phyloP scores from a whole-genome alignment of 2,329 filamentous ascomycete species.

The Gyromitra esculenta region DNA sequence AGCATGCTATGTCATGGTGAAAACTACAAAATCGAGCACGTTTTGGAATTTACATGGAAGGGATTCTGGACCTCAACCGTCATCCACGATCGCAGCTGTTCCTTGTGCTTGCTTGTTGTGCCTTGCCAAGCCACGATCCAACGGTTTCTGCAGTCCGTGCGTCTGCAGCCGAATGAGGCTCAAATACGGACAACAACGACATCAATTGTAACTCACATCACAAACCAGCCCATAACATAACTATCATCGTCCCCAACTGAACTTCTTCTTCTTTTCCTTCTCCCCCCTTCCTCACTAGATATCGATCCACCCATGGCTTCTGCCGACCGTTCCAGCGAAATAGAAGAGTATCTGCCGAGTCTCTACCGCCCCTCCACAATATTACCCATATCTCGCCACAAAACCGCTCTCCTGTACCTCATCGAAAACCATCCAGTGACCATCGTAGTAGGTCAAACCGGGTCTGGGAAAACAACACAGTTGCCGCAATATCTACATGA shows the following conservation, averaged over 20 bases:
- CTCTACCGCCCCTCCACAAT: slow-evolving; percentile 85
- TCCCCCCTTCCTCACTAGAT: background rate
- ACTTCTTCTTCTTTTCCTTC: slow-evolving; percentile 1
- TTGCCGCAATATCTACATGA: slow-evolving; percentile 90
- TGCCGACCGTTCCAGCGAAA: slow-evolving; percentile 52
- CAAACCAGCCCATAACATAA: slow-evolving; percentile 26
- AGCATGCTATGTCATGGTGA: slow-evolving; percentile 29
- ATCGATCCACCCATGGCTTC: slow-evolving; percentile 46
- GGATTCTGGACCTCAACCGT: background rate
- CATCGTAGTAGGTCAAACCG: slow-evolving; percentile 91
- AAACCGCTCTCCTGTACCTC: slow-evolving; percentile 80
- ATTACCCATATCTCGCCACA: slow-evolving; percentile 86
- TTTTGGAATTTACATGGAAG: slow-evolving; percentile 37
- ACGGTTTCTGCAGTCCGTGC: slow-evolving; percentile 41
- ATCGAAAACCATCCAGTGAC: slow-evolving; percentile 86
- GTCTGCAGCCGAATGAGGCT: slow-evolving; percentile 48
- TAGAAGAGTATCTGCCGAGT: slow-evolving; percentile 73
- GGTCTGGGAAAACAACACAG: slow-evolving; percentile 94
- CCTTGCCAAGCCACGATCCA: slow-evolving; percentile 41
- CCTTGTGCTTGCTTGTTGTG: slow-evolving; percentile 39
- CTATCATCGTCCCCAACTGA: slow-evolving; percentile 17
- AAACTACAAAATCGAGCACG: slow-evolving; percentile 39
- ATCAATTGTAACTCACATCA: slow-evolving; percentile 21
- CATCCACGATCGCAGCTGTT: background rate
- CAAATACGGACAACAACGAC: slow-evolving; percentile 38